A percentile compares a stretch with the other conserved stretches of the same genome.
Evolutionary conservation across 352 stramenopile genomes (phyloP).

Genomic region (Globisporangium acanthophoron): DNA sequence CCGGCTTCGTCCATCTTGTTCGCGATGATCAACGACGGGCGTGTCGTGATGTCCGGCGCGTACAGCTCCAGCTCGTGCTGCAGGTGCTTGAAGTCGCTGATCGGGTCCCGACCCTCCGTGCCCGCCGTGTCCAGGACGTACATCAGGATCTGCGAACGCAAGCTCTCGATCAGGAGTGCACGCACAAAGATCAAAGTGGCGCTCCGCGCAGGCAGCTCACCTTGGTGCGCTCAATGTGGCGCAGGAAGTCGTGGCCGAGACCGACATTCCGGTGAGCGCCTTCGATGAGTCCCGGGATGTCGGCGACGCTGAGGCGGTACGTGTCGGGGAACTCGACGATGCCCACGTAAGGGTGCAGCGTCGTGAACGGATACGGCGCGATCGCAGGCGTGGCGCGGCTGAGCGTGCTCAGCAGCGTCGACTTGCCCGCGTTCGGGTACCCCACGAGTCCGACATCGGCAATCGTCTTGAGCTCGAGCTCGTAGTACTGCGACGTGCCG

Average conservation of each 20-base stretch:
- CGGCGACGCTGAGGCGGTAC: slow-evolving; percentile 87
- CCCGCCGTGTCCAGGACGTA: slow-evolving; percentile 83
- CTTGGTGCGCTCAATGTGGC: slow-evolving; percentile 98
- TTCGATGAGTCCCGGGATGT: slow-evolving; percentile 88
- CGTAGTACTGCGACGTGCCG: slow-evolving; percentile 92
- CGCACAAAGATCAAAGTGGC: not conserved
- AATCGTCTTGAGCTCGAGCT: slow-evolving; percentile 98
- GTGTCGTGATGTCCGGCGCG: slow-evolving; percentile 77
- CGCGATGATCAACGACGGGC: slow-evolving; percentile 78
- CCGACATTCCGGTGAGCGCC: slow-evolving; percentile 93
- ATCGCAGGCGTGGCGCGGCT: slow-evolving; percentile 93
- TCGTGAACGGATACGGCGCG: slow-evolving; percentile 97
- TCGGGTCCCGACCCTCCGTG: slow-evolving; percentile 70
- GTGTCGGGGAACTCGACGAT: slow-evolving; percentile 94
- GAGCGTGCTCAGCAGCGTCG: slow-evolving; percentile 91
- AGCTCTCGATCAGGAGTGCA: not conserved
- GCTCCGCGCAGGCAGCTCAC: slow-evolving; percentile 28
- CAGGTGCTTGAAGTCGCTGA: slow-evolving; percentile 72
- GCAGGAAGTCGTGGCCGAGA: slow-evolving; percentile 97
- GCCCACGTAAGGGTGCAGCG: slow-evolving; percentile 93
- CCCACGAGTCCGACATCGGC: slow-evolving; percentile 98
- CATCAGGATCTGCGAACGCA: slow-evolving; percentile 55
- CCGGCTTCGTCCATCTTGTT: slow-evolving; percentile 89
- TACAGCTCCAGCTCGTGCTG: slow-evolving; percentile 86
- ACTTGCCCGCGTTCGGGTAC: slow-evolving; percentile 99